Conservation (phyloP, 257 asterid species). For the Scutellaria barbata region DNA sequence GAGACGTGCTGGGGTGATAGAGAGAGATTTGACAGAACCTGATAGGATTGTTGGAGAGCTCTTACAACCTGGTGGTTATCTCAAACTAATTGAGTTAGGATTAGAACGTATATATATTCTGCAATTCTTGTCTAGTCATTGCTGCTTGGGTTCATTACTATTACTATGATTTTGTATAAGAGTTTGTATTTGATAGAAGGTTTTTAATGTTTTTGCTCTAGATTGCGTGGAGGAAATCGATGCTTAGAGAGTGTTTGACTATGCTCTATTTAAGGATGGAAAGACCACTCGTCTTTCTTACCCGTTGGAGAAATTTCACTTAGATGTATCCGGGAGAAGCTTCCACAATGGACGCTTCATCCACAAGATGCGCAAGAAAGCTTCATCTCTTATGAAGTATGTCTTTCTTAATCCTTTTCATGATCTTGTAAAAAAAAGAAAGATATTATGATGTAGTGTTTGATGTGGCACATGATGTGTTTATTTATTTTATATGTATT, state of each 20-base stretch:
- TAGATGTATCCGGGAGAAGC: conserved; percentile 92
- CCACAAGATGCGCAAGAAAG: conserved; percentile 88
- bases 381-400: conserved; percentile 87
- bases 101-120: conserved; percentile 59
- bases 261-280: conserved; percentile 93
- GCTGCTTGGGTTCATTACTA: neutral
- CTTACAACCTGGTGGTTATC: conserved; percentile 94
- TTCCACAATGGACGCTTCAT: conserved; percentile 94
- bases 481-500: conserved; percentile 17
- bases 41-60: conserved; percentile 95
- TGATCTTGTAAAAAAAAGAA: neutral
- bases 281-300: conserved; percentile 76
- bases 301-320: conserved; percentile 80
- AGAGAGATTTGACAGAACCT: conserved; percentile 88
- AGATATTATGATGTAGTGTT: neutral
- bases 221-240: conserved; percentile 91
- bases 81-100: conserved; percentile 82
- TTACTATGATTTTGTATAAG: neutral
- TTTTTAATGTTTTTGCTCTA: conserved; percentile 33
- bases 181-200: conserved; percentile 13
- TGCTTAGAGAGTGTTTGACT: conserved; percentile 88
- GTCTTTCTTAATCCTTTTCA: conserved; percentile 1
- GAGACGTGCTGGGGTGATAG: conserved; percentile 75
- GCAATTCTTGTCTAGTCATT: neutral
- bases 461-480: neutral